These are phyloP conservation scores for Fusarium drepaniforme DNA, from an alignment of 2,329 filamentous ascomycete species.

Conservation along the genomic window DNA sequence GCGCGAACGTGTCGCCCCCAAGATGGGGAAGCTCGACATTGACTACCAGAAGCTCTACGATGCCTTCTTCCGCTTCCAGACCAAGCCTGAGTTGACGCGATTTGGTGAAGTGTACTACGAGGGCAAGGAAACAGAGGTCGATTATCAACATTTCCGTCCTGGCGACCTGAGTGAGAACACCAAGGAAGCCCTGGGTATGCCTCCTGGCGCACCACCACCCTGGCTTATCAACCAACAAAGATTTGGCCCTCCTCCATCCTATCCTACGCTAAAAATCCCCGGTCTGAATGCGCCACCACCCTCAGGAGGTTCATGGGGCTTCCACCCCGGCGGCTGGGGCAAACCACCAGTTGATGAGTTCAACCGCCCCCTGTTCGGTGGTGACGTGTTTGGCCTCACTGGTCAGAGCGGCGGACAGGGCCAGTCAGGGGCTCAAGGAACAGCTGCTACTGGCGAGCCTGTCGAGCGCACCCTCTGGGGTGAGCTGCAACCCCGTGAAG, in stretches of 20 bases:
- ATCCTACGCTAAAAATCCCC: conserved; percentile 94
- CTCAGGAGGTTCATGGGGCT: conserved; percentile 91
- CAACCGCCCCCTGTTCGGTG: conserved; percentile 90
- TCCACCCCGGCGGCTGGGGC: conserved; percentile 94
- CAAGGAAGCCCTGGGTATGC: conserved; percentile 93
- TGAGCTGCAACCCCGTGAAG: conserved; percentile 83
- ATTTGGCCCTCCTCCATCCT: conserved; percentile 92
- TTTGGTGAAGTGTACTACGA: conserved; percentile 99
- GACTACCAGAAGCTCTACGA: conserved; percentile 99
- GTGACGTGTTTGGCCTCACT: conserved; percentile 90
- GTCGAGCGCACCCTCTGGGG: conserved; percentile 93
- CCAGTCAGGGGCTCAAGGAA: conserved; percentile 52
- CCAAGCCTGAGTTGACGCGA: conserved; percentile 91
- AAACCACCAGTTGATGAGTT: conserved; percentile 96
- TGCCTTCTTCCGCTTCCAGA: conserved; percentile 98
- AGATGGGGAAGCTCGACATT: conserved; percentile 97
- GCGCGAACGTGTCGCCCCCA: conserved; percentile 91
- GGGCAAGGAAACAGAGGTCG: conserved; percentile 97
- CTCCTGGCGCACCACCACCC: conserved; percentile 90
- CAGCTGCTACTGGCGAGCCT: conserved; percentile 72
- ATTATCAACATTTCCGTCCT: conserved; percentile 88
- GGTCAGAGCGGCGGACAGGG: conserved; percentile 53
- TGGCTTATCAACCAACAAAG: conserved; percentile 99
- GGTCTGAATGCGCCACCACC: conserved; percentile 95
- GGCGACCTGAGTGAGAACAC: conserved; percentile 91